A percentile compares a stretch with the other conserved stretches of the same genome.
Conservation (phyloP, 495 filamentous ascomycete species). For the Evernia prunastri region DNA sequence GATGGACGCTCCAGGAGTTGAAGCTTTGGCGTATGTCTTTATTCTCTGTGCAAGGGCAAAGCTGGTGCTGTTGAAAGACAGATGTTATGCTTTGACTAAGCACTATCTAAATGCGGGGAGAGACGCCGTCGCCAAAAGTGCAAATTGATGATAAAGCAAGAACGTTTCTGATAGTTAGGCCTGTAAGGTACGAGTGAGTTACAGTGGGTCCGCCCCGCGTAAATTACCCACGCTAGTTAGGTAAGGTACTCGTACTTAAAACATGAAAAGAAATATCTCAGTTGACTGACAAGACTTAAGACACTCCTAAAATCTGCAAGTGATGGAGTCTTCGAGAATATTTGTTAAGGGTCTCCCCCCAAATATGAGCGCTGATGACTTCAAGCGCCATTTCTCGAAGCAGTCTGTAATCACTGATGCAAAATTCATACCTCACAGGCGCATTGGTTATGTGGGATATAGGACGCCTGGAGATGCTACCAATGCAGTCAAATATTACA, state of each 20-base stretch:
- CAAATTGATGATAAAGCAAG: not conserved
- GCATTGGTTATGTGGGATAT: slow-evolving; percentile 96
- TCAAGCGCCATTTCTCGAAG: slow-evolving; percentile 79
- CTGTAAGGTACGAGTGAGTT: not conserved
- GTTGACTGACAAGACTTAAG: not conserved
- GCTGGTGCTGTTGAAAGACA: not conserved
- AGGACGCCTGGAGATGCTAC: slow-evolving; percentile 72
- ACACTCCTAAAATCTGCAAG: not conserved
- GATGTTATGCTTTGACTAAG: not conserved
- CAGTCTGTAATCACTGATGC: slow-evolving; percentile 77
- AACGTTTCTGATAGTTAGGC: slow-evolving; percentile 10
- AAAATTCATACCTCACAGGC: slow-evolving; percentile 76
- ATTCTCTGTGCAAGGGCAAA: not conserved
- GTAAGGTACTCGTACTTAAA: too few species aligned
- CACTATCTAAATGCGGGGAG: not conserved
- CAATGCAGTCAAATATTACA: slow-evolving; percentile 86
- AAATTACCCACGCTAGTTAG: slow-evolving; percentile 4
- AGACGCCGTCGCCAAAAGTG: not conserved
- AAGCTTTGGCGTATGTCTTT: not conserved
- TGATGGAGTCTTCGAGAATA: slow-evolving; percentile 70
- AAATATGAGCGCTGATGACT: slow-evolving; percentile 65
- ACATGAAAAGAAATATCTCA: too few species aligned
- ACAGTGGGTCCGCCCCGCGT: not conserved
- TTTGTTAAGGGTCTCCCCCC: slow-evolving; percentile 86
- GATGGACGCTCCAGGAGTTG: not conserved